Evolutionary conservation across 768 basidiomycete species (phyloP).

Genomic region (Rhodotorula toruloides): DNA sequence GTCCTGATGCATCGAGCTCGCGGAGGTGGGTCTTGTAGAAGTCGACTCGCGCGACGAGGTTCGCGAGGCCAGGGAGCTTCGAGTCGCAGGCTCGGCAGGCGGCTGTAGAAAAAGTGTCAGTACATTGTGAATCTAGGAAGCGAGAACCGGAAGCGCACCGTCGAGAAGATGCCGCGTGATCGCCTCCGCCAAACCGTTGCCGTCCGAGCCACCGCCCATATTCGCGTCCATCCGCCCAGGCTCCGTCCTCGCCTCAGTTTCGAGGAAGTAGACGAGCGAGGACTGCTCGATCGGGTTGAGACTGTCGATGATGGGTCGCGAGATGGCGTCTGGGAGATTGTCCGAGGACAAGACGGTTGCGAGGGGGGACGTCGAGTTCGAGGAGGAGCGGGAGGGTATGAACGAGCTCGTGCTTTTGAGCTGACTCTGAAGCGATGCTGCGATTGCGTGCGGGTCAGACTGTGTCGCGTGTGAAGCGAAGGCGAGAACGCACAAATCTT

Average conservation of each 20-base stretch:
- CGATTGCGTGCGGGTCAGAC: not conserved
- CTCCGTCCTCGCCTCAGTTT: no score
- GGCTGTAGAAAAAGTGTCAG: not conserved
- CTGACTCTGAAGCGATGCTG: constrained; percentile 19
- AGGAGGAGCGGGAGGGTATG: not conserved
- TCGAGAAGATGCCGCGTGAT: constrained; percentile 23
- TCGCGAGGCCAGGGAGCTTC: constrained; percentile 10
- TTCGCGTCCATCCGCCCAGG: not conserved
- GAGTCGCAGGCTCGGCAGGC: constrained; percentile 17
- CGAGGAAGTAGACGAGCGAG: not conserved
- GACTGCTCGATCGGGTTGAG: not conserved
- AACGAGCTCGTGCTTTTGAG: not conserved
- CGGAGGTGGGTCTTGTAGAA: constrained; percentile 7
- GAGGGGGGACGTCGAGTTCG: not conserved
- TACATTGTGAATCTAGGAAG: no score
- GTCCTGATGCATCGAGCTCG: constrained; percentile 11
- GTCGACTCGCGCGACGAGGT: constrained; percentile 1
- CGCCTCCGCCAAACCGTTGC: not conserved
- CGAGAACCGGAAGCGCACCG: not conserved
- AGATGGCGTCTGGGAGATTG: not conserved
- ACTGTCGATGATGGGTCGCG: constrained; percentile 2
- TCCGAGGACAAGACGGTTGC: not conserved
- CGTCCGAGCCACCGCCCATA: not conserved
- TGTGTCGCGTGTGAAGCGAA: no score
- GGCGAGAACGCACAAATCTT: constrained; percentile 13